Percentiles rank a stretch among this genome's conserved stretches.
Evolutionary conservation across 257 asterid species (phyloP).

Genomic region (Capsicum chinense): DNA sequence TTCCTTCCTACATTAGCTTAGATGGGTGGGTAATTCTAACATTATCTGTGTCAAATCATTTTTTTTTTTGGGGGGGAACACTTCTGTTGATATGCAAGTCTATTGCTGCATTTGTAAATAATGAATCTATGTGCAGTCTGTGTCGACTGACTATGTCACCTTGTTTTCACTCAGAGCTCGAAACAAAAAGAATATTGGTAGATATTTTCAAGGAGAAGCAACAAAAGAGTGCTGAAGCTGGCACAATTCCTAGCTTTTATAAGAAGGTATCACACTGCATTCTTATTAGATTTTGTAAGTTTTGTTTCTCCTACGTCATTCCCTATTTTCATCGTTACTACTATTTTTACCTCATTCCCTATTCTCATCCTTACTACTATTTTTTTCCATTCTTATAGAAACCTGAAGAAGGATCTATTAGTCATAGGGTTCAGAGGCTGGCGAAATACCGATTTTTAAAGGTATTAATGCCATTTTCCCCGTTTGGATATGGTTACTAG

Average conservation of each 20-base stretch:
- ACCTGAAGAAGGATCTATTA: slow-evolving; percentile 98
- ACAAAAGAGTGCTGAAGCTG: slow-evolving; percentile 90
- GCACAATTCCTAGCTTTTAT: slow-evolving; percentile 90
- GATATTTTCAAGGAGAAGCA: slow-evolving; percentile 97
- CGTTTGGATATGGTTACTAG: background rate
- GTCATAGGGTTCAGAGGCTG: slow-evolving; percentile 95
- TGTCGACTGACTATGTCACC: slow-evolving; percentile 32
- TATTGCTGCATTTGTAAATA: slow-evolving; percentile 6
- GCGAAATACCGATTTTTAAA: slow-evolving; percentile 94
- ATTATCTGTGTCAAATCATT: no score
- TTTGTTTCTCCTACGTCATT: background rate
- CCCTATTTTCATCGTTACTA: background rate
- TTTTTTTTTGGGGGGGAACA: background rate
- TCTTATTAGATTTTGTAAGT: background rate
- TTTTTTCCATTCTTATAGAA: slow-evolving; percentile 51
- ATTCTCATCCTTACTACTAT: background rate
- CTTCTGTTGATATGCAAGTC: background rate
- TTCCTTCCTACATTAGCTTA: background rate
- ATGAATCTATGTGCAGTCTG: slow-evolving; percentile 20
- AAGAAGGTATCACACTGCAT: slow-evolving; percentile 60
- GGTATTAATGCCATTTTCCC: slow-evolving; percentile 48
- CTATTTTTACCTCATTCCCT: background rate
- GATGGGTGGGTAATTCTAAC: background rate
- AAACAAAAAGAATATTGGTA: slow-evolving; percentile 88
- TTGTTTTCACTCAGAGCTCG: slow-evolving; percentile 66